Evolutionary conservation across 108 stramenopile genomes (phyloP).

Genomic region (Hondaea fermentalgiana): DNA sequence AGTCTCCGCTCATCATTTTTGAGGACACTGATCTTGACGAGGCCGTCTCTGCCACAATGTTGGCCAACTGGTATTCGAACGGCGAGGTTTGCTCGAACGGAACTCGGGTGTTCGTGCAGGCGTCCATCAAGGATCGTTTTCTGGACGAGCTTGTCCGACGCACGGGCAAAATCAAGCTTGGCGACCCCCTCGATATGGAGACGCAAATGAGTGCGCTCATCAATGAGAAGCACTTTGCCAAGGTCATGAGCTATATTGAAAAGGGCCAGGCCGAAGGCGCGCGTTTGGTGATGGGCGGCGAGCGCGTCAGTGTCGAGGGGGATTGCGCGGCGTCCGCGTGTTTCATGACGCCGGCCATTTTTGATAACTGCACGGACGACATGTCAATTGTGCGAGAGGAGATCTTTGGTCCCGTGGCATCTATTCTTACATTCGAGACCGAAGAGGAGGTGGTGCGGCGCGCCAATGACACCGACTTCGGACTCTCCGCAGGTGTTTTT

Average conservation of each 20-base stretch:
- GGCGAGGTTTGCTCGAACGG: conserved; percentile 45
- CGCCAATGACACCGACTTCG: conserved; percentile 35
- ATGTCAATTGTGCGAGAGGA: conserved; percentile 32
- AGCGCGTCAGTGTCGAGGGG: background rate
- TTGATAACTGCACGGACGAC: conserved; percentile 22
- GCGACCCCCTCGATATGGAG: conserved; percentile 33
- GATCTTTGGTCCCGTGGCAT: conserved; percentile 37
- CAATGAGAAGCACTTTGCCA: conserved; percentile 24
- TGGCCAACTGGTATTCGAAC: conserved; percentile 35
- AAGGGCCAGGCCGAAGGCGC: conserved; percentile 27
- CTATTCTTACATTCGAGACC: conserved; percentile 15
- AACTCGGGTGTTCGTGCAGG: conserved; percentile 43
- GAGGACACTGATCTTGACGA: conserved; percentile 44
- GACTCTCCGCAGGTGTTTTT: conserved; percentile 34
- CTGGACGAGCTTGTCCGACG: conserved; percentile 28
- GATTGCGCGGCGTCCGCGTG: background rate
- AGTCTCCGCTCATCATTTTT: conserved; percentile 46
- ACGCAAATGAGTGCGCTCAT: conserved; percentile 34
- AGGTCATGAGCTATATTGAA: conserved; percentile 23
- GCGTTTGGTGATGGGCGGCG: conserved; percentile 3
- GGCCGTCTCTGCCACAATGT: conserved; percentile 34
- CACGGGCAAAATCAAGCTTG: conserved; percentile 36
- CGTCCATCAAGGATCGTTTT: conserved; percentile 34
- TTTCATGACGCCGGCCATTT: conserved; percentile 26
- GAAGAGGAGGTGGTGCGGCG: conserved; percentile 34